Base-by-base conservation (phyloP, 352 stramenopile genomes). In the Phytophthora cactorum region DNA sequence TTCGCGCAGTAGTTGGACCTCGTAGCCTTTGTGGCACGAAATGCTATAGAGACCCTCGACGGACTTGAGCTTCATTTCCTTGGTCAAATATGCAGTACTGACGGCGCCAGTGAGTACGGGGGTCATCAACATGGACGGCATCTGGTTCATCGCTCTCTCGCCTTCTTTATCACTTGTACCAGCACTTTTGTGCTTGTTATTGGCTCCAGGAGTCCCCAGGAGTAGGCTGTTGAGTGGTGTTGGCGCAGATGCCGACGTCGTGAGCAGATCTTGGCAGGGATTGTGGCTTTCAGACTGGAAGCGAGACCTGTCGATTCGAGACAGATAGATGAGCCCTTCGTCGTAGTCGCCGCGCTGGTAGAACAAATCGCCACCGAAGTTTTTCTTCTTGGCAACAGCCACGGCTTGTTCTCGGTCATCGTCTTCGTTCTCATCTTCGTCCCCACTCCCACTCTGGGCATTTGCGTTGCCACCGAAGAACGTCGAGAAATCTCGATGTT, bases 261-360 rank as follows among this genome's bases (percentile, higher is more conserved):
- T 83, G 4, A 87, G 57, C 10, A 92, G 59, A 17, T 85, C 82
- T n/a, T 77, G 68, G 25, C 82, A 81, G 4, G 82, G 82, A 52
- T 92, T 82, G 52, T 79, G 71, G 31, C 66, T 71, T 54, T 92
- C 84, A 27, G 68, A 82, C 34, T 68, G 71, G 54, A 92, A 92
- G 27, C 82, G 82, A 38, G 73, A 81, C 63, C 78, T 84, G 68
- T 93, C 82, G 57, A 96, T 90, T 36, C 88, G 84, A 31, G 86
- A 94, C 15, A 96, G 66, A 53, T 96, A 96, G 60, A 96, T 93
- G 52, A 94, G 78, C 12, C 88, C 88, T 75, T 96, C 86, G 60
- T 94, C 80, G 63, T 94, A 96, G 43, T 89, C 80, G 0, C 88
- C 88, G n/a, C 86, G 81, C 64, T 91, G 84, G 66, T 94, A 96